These are phyloP conservation scores for Boletus huronensis DNA, from an alignment of 768 basidiomycete species.

Conservation along the genomic window DNA sequence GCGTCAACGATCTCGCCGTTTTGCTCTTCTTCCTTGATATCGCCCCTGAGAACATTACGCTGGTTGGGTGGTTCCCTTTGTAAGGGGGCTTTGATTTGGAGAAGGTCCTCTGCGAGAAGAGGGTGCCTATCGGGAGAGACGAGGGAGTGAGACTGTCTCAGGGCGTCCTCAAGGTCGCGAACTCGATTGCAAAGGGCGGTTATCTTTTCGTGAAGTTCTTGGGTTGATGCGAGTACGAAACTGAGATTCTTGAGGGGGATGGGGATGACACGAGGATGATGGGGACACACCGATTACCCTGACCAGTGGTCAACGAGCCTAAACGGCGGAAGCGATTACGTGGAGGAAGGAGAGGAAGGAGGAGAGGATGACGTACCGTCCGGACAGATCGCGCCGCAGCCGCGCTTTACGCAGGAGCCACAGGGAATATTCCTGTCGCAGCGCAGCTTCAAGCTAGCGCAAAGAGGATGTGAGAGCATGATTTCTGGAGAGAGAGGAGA, in stretches of 20 bases:
- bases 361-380: conserved; percentile 49
- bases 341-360: conserved; percentile 13
- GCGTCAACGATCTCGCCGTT: conserved; percentile 73
- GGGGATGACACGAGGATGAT: not conserved
- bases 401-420: conserved; percentile 76
- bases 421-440: conserved; percentile 79
- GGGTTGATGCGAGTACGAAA: conserved; percentile 76
- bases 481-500: not conserved
- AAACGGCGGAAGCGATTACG: conserved; percentile 19
- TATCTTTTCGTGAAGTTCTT: conserved; percentile 82
- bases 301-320: conserved; percentile 79
- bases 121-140: conserved; percentile 61
- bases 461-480: not conserved
- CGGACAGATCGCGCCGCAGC: conserved; percentile 78
- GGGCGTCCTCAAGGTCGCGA: conserved; percentile 70
- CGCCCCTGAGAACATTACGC: conserved; percentile 35
- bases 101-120: conserved; percentile 66
- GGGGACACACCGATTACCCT: conserved; percentile 65
- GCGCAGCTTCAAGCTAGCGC: conserved; percentile 30
- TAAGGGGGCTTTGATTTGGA: conserved; percentile 72
- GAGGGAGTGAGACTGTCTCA: conserved; percentile 57
- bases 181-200: conserved; percentile 68
- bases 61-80: conserved; percentile 57
- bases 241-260: conserved; percentile 32
- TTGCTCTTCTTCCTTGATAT: conserved; percentile 59